Evolutionary conservation across 257 asterid species (phyloP).

Genomic region (Hygrophila difformis): DNA sequence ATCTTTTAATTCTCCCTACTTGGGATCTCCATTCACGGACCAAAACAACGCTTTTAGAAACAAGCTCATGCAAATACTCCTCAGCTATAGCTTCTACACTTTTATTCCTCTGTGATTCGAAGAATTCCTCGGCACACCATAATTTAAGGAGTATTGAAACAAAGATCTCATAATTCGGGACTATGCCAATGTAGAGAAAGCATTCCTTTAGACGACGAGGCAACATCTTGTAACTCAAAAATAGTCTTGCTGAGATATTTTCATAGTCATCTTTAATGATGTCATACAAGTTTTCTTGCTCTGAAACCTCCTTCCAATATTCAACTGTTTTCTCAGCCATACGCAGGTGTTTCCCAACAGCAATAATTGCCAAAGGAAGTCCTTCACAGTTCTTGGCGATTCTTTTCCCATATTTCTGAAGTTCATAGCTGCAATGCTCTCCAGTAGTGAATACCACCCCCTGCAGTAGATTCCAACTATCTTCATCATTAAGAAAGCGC

Average conservation of each 20-base stretch:
- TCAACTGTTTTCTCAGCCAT: neutral
- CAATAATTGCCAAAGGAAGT: constrained; percentile 13
- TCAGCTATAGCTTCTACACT: too few species aligned
- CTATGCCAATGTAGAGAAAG: constrained; percentile 16
- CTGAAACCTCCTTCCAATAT: too few species aligned
- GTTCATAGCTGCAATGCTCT: neutral
- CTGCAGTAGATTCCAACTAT: too few species aligned
- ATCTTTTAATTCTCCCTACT: too few species aligned
- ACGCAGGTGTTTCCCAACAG: constrained; percentile 8
- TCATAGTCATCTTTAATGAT: too few species aligned
- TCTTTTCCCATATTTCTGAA: neutral
- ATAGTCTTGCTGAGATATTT: too few species aligned
- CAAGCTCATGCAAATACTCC: too few species aligned
- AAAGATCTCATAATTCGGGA: constrained; percentile 12
- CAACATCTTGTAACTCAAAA: neutral
- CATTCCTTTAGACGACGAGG: constrained; percentile 13
- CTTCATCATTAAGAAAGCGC: neutral
- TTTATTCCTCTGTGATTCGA: too few species aligned
- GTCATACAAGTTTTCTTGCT: too few species aligned
- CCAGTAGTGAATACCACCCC: neutral
- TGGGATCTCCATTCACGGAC: too few species aligned
- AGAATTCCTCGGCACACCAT: constrained; percentile 9
- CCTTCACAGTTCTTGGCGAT: constrained; percentile 14
- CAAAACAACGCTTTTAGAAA: too few species aligned
- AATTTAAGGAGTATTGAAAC: constrained; percentile 4